Evolutionary conservation across 768 basidiomycete genomes (phyloP).

Genomic region (Termitomyces sp.): DNA sequence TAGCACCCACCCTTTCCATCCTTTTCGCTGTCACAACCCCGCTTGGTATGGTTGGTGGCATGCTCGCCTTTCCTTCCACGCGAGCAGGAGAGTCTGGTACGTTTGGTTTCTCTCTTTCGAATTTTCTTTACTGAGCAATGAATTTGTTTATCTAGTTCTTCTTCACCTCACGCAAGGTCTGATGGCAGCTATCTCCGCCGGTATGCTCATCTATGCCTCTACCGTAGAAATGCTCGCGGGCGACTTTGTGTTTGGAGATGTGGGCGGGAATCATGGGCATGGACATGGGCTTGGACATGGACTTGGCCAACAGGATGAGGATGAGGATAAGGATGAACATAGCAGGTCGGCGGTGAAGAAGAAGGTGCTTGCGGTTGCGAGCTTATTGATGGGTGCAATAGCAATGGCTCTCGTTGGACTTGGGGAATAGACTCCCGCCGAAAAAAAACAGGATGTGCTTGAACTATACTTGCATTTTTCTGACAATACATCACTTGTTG

Average conservation of each 20-base stretch:
- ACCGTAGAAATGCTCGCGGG: slow-evolving; percentile 86
- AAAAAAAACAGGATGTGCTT: background rate
- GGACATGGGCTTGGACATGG: slow-evolving; percentile 6
- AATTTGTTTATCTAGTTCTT: slow-evolving; percentile 26
- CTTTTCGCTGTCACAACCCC: slow-evolving; percentile 76
- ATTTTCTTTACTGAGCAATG: background rate
- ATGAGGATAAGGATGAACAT: slow-evolving; percentile 10
- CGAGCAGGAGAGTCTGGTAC: slow-evolving; percentile 1
- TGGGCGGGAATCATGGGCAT: slow-evolving; percentile 30
- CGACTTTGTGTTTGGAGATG: slow-evolving; percentile 76
- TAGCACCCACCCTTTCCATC: slow-evolving; percentile 49
- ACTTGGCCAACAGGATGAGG: slow-evolving; percentile 3
- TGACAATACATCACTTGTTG: background rate
- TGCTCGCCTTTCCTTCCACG: slow-evolving; percentile 36
- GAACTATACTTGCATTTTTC: background rate
- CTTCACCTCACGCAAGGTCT: slow-evolving; percentile 60
- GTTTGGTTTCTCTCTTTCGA: background rate
- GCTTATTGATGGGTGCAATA: background rate
- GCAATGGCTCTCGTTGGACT: slow-evolving; percentile 61
- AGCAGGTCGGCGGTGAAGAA: slow-evolving; percentile 4
- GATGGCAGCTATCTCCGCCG: slow-evolving; percentile 78
- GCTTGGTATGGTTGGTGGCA: slow-evolving; percentile 55
- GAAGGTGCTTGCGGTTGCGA: too few relatives aligned
- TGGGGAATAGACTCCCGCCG: slow-evolving; percentile 24
- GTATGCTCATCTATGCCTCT: slow-evolving; percentile 78